Base-by-base conservation (phyloP, 1,284 basidiomycete genomes). In the Ceratobasidium sp. region DNA sequence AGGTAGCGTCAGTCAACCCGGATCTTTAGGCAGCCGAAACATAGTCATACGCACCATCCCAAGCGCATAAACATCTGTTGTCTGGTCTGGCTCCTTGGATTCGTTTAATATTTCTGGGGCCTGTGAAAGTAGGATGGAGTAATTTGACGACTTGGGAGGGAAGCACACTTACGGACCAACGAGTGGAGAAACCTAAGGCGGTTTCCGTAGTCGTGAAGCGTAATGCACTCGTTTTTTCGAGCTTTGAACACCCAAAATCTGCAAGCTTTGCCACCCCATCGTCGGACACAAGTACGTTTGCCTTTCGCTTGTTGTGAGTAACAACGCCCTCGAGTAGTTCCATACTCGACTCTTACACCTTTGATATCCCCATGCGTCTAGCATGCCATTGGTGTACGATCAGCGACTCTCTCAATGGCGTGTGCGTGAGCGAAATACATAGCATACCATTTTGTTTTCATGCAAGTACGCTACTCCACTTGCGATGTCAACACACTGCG, bases 1-100 rank as follows among this genome's bases (percentile, higher is more conserved):
- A n/a, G 2, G 5, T 23, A 30, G n/a, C 60, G 16, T 21, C 10
- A 21, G 2, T 5, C 28, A 34, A 26, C 36, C 9, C 30, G 14
- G 2, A 18, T 16, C 32, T 18, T n/a, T n/a, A n/a, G n/a, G 4
- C 1, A 26, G 28, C 16, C 3, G n/a, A 39, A 39, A 55, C 2
- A 34, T 34, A 34, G 12, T 32, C 14, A 14, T 6, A 69, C 61
- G 10, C 28, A 64, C 61, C 61, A 64, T 64, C 10, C 61, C 61
- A 12, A 64, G 32, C 14, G 61, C 61, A 36, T 64, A 64, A n/a
- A 64, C 61, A 23, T 64, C 61, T 8, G 61, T 23, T 23, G 36
- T 32, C 36, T 41, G 21, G 36, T 9, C 36, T 1, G 26, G 3
- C 21, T 30, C 28, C n/a, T n/a, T n/a, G n/a, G n/a, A n/a, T n/a